Conservation (phyloP, 2,329 filamentous ascomycete species). For the Pseudogymnoascus sp. region DNA sequence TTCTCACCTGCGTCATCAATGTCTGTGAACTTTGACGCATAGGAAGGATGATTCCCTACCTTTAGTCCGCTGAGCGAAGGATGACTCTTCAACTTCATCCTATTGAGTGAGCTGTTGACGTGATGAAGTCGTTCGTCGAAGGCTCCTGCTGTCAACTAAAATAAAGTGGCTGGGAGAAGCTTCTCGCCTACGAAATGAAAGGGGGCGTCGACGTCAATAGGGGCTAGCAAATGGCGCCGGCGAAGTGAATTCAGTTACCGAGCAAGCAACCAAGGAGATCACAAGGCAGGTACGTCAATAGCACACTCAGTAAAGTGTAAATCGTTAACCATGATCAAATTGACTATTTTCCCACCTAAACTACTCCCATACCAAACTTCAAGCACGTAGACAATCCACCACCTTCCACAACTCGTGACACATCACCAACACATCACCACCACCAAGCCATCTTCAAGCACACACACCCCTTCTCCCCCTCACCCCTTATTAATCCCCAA, state of each 20-base stretch:
- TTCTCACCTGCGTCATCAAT: neutral
- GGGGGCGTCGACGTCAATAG: neutral
- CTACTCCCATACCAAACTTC: neutral
- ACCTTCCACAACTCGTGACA: neutral
- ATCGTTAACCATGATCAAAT: neutral
- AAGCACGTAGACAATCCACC: neutral
- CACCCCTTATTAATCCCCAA: constrained; percentile 37
- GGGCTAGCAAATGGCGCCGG: neutral
- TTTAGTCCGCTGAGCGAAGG: neutral
- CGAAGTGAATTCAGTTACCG: neutral
- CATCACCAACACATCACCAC: neutral
- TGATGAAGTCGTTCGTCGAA: neutral
- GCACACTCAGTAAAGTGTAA: neutral
- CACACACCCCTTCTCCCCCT: neutral
- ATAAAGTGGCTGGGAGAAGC: neutral
- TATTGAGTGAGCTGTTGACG: neutral
- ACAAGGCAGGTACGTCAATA: neutral
- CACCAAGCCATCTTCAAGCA: neutral
- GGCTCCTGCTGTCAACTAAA: neutral
- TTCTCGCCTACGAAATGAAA: neutral
- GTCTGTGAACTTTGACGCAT: neutral
- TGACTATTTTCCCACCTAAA: neutral
- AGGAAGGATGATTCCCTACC: neutral
- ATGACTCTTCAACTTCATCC: neutral
- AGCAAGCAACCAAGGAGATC: neutral